These are phyloP conservation scores for Lipomyces anomalus DNA, from an alignment of 805 yeast species.

Conservation along the genomic window DNA sequence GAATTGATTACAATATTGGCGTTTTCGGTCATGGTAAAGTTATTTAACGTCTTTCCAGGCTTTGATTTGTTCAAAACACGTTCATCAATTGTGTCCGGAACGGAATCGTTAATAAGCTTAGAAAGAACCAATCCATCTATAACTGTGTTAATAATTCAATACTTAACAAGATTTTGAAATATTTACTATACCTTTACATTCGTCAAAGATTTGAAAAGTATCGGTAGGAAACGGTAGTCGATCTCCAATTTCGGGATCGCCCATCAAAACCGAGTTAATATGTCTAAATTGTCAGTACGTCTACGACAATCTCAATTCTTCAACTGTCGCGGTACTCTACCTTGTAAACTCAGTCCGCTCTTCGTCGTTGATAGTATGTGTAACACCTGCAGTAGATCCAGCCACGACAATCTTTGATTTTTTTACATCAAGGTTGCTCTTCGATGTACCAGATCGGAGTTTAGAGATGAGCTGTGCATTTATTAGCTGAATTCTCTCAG, in stretches of 20 bases:
- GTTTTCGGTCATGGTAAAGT: conserved; percentile 93
- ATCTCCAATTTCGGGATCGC: conserved; percentile 77
- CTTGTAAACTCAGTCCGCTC: conserved; percentile 90
- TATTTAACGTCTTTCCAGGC: conserved; percentile 73
- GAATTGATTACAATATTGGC: conserved; percentile 97
- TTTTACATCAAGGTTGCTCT: conserved; percentile 20
- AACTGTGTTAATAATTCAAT: conserved; percentile 35
- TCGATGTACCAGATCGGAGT: conserved; percentile 19
- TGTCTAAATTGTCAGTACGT: conserved; percentile 45
- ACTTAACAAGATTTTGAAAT: not conserved
- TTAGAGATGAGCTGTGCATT: conserved; percentile 20
- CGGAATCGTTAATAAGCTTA: conserved; percentile 92
- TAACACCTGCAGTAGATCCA: conserved; percentile 84
- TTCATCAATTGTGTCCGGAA: conserved; percentile 96
- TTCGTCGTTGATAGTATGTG: conserved; percentile 95
- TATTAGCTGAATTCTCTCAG: too few relatives aligned
- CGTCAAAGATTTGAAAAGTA: conserved; percentile 92
- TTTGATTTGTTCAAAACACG: conserved; percentile 90
- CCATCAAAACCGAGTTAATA: conserved; percentile 84
- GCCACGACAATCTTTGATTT: conserved; percentile 75
- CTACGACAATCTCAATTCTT: not conserved
- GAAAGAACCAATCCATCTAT: conserved; percentile 94
- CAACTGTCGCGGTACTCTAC: not conserved
- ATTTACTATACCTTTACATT: conserved; percentile 48
- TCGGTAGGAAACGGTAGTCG: conserved; percentile 90